phyloP scores from a whole-genome alignment of 1,139 yeast species.

The Yamadazyma diospyri region DNA sequence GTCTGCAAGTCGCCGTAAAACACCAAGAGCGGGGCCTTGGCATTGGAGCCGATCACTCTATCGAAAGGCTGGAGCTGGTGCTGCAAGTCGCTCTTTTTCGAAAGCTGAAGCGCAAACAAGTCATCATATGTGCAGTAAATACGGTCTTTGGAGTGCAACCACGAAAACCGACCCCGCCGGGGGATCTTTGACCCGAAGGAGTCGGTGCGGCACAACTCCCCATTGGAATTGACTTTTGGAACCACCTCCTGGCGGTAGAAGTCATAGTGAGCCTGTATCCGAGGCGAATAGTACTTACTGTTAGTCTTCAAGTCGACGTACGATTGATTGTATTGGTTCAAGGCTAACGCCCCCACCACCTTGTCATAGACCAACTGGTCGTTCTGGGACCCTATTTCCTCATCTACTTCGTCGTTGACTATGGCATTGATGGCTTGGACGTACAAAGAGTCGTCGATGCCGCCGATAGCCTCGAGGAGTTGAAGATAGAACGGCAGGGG shows the following conservation, averaged over 20 bases:
- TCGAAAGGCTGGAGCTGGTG: constrained; percentile 45
- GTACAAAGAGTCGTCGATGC: constrained; percentile 47
- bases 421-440: constrained; percentile 40
- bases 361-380: constrained; percentile 38
- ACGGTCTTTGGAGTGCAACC: constrained; percentile 51
- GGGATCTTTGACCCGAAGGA: constrained; percentile 33
- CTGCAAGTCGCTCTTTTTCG: constrained; percentile 17
- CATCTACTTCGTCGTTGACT: constrained; percentile 29
- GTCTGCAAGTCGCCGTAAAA: constrained; percentile 54
- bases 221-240: constrained; percentile 12
- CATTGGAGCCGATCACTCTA: constrained; percentile 50
- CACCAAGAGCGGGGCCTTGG: constrained; percentile 36
- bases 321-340: constrained; percentile 18
- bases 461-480: constrained; percentile 54
- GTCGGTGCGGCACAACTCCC: constrained; percentile 27
- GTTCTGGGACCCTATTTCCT: constrained; percentile 13
- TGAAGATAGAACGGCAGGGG: constrained; percentile 31
- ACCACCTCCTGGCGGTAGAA: constrained; percentile 36
- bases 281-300: constrained; percentile 54
- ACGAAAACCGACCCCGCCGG: constrained; percentile 32
- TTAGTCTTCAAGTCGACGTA: constrained; percentile 52
- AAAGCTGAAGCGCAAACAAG: constrained; percentile 63
- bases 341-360: constrained; percentile 28
- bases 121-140: constrained; percentile 65
- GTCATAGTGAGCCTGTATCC: constrained; percentile 61